A percentile compares a stretch with the other conserved stretches of the same genome.
These are phyloP conservation scores for Sonneratia caseolaris DNA, from an alignment of 345 rosid species.

Conservation along the genomic window DNA sequence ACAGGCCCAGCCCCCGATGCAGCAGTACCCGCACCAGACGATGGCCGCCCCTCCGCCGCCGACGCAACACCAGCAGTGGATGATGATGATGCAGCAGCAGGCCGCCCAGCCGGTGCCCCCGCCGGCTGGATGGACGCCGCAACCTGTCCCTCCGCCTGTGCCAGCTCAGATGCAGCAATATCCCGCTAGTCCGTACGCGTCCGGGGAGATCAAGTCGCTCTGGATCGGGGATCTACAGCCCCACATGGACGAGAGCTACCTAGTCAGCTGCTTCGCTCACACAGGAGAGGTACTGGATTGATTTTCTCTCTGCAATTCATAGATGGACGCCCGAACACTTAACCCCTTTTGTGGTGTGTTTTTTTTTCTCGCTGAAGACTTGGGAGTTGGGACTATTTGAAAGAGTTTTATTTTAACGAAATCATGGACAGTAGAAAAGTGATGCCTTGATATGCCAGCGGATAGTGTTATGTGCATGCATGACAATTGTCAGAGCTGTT, in stretches of 20 bases:
- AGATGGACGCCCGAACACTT: neutral
- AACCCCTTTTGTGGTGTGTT: neutral
- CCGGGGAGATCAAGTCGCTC: constrained; percentile 32
- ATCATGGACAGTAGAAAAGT: neutral
- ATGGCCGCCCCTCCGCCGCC: constrained; percentile 33
- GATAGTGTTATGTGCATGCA: neutral
- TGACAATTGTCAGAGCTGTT: neutral
- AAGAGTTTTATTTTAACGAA: neutral
- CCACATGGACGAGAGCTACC: constrained; percentile 91
- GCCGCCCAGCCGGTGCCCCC: constrained; percentile 49
- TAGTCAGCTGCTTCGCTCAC: constrained; percentile 36
- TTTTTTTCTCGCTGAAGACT: neutral
- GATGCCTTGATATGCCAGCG: neutral
- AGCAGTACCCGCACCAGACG: constrained; percentile 19
- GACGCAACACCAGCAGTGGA: constrained; percentile 34
- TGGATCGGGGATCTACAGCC: constrained; percentile 94
- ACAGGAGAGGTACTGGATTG: constrained; percentile 53
- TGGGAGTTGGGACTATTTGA: neutral
- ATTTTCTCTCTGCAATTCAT: neutral
- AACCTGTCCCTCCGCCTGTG: constrained; percentile 54
- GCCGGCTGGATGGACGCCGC: constrained; percentile 69
- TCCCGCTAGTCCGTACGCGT: constrained; percentile 5
- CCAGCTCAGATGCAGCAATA: constrained; percentile 18
- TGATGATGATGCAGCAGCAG: constrained; percentile 54
- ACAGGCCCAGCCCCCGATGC: constrained; percentile 19